These are phyloP conservation scores for Auriculariales sp. DNA, from an alignment of 768 basidiomycete species.

Conservation along the genomic window DNA sequence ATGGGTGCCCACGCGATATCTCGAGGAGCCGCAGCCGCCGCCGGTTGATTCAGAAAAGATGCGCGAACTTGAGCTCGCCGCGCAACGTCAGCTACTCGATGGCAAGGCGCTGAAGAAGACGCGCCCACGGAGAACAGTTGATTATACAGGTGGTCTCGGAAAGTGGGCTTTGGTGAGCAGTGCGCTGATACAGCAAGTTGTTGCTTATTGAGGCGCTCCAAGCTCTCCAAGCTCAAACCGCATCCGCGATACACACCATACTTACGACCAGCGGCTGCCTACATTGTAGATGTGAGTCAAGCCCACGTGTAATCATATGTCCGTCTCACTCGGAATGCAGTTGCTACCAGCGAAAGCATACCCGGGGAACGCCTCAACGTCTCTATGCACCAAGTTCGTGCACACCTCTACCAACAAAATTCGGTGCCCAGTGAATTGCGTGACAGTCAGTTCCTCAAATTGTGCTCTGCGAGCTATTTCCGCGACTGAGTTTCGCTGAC, in stretches of 20 bases:
- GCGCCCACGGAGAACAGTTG: slow-evolving; percentile 83
- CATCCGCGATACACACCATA: slow-evolving; percentile 62
- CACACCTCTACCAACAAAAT: slow-evolving; percentile 99
- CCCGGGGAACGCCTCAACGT: slow-evolving; percentile 80
- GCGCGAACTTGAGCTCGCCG: slow-evolving; percentile 68
- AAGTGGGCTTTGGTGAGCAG: slow-evolving; percentile 67
- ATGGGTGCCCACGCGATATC: slow-evolving; percentile 65
- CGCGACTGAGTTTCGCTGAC: slow-evolving; percentile 3
- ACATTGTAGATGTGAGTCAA: slow-evolving; percentile 64
- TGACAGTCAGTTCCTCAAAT: slow-evolving; percentile 46
- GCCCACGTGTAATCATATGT: slow-evolving; percentile 9
- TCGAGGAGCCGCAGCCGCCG: slow-evolving; percentile 54
- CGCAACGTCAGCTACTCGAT: slow-evolving; percentile 54
- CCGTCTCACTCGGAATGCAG: slow-evolving; percentile 28
- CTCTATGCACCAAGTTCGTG: slow-evolving; percentile 90
- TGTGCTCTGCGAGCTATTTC: neutral
- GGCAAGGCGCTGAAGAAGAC: slow-evolving; percentile 83
- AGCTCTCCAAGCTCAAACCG: slow-evolving; percentile 69
- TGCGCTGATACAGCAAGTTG: neutral
- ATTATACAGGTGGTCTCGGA: slow-evolving; percentile 81
- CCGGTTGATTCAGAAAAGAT: slow-evolving; percentile 62
- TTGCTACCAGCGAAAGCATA: slow-evolving; percentile 91
- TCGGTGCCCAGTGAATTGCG: slow-evolving; percentile 90
- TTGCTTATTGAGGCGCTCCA: neutral
- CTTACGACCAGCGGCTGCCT: slow-evolving; percentile 75